Base-by-base conservation (phyloP, 2,329 filamentous ascomycete genomes). In the Beauveria sp. region DNA sequence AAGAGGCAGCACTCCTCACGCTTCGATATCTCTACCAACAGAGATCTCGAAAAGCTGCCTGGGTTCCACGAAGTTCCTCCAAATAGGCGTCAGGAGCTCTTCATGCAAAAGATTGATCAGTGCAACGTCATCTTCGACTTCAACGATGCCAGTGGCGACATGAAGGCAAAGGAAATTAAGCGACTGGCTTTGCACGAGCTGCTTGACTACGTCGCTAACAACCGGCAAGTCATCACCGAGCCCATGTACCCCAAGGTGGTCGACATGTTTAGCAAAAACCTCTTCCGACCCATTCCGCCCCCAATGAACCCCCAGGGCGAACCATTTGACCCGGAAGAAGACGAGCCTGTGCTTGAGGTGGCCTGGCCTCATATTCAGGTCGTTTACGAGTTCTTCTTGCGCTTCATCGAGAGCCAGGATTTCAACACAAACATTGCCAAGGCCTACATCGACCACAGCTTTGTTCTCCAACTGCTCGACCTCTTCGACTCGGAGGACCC, bases 91-190 rank as follows among this genome's bases (percentile, higher is more conserved):
- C 93, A 97, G 77, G 93, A 98, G 69, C 84, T 99, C 20, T 99
- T 99, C 77, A 97, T 99, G 93, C 93, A 98, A 73, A 99, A 99
- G 82, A 95, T 99, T 68, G 95, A 98, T 70, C 95, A 99, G 75
- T 99, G 95, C 81, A 99, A 99, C 73, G 96, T 99, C 79, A 99
- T 99, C 70, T 99, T 99, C 73, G 95, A 99, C 78, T 99, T 99
- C 79, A 99, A 98, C 73, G 95, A 99, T 75, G 91, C 93, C 54
- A 96, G 91, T 66, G 93, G 89, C 67, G 95, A 99, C 73, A 98
- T 99, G 93, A 99, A 99, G 76, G 96, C 93, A 53, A 99, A 99
- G 79, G 95, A 99, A 77, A 98, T 99, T 82, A 99, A 99, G 81
- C 86, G 95, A 70, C 80, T 99, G 67, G 95, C 95, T 47, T 82